Evolutionary conservation across 2,329 filamentous ascomycete species (phyloP).

Genomic region (Proliferodiscus dingleyae): DNA sequence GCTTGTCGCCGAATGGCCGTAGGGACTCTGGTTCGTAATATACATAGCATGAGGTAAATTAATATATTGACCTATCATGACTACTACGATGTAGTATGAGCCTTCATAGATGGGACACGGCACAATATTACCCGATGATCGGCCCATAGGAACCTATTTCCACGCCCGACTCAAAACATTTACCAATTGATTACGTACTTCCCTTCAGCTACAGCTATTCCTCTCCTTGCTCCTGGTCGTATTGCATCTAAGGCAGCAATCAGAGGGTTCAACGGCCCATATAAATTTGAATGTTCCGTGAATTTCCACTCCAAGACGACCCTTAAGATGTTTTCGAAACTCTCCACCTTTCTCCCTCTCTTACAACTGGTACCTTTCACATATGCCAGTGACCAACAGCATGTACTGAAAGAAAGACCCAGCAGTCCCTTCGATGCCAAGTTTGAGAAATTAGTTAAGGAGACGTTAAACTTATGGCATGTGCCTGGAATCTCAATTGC

Average conservation of each 20-base stretch:
- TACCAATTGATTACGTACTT: too few species aligned
- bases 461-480: constrained; percentile 37
- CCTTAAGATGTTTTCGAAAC: neutral
- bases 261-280: neutral
- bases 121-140: neutral
- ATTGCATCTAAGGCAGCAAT: neutral
- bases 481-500: constrained; percentile 46
- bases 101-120: neutral
- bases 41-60: constrained; percentile 4
- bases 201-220: too few species aligned
- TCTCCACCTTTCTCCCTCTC: neutral
- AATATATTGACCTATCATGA: constrained; percentile 2
- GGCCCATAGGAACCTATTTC: too few species aligned
- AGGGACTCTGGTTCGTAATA: neutral
- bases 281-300: too few species aligned
- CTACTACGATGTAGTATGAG: neutral
- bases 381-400: constrained; percentile 4
- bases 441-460: constrained; percentile 24
- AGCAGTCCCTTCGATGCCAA: constrained; percentile 15
- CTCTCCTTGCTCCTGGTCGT: too few species aligned
- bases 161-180: too few species aligned
- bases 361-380: neutral
- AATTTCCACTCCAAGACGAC: too few species aligned
- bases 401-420: constrained; percentile 3
- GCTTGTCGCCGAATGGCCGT: neutral